Base-by-base conservation (phyloP, 2,329 filamentous ascomycete species). In the Xylaria digitata region DNA sequence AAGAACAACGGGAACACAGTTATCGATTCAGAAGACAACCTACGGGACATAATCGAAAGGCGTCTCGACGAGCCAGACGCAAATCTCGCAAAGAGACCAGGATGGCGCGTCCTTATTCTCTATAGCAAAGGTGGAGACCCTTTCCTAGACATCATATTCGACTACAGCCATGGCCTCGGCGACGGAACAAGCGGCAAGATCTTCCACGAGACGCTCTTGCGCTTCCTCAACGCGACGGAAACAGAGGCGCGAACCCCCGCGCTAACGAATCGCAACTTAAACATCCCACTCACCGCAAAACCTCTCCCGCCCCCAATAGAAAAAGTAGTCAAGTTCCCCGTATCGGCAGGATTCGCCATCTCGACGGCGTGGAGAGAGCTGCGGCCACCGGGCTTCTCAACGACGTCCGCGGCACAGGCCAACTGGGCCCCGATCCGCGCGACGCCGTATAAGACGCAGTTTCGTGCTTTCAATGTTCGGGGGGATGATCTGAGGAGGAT, bases 151-250 rank as follows among this genome's bases (percentile, higher is more conserved):
- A 30, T 72, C 30, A 15, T 75, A 9, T 68, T 70, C 34, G 63
- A 61, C 37, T 74, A 65, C 59, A 74, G 67, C 55, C 74, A 75
- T 19, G 61, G 61, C 0, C 58, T 72, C 11, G 26, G 37, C 21
- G 74, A 75, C 58, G 73, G 73, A 6, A 69, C 55, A 45, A 61
- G 72, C 48, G 74, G 65, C 13, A 74, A 75, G 60, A 63, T 75
- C 19, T 72, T 75, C 49, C 70, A 72, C 21, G 63, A 72, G 61
- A 45, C 55, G 63, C 72, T 78, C 32, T 53, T 78, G 58, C 66
- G 73, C 63, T 71, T 56, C 7, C 76, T 78, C 50, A 77, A 78
- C 70, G 59, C 46, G 45, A 66, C 75, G 64, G 69, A 63, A 53
- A 42, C 68, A 65, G 70, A 73, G 54, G 63, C 73, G 1, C 17